Evolutionary conservation across 164 flowering plant species (phyloP), one percentile per base, ranked within the genome.

Genomic region (Magnolia kwangsiensis): DNA sequence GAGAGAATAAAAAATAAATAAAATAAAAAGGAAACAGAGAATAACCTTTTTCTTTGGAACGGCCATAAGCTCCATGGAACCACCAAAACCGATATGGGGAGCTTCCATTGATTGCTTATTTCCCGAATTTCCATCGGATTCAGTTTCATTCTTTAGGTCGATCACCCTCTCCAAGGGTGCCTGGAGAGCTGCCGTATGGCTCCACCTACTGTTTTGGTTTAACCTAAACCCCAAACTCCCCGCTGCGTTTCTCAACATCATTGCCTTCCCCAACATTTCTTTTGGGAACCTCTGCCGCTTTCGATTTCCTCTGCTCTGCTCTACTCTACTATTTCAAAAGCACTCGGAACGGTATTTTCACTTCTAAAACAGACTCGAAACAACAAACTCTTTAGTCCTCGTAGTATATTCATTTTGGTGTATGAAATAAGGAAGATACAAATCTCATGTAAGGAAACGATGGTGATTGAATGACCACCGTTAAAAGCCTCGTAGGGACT

Each of bases 1-100:
- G 7, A 37, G 45, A 37, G 7, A 37, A 3, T 0, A 37, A 4
- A 37, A 27, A 27, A 27, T 27, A 27, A 50, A 61, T 19, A 71
- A 13, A 27, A 76, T 16, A 21, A 51, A 65, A 51, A 14, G 18
- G 51, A 13, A 23, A 50, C 29, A 8, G 18, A 0, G 61, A 61
- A 5, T 14, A 20, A 89, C 96, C 90, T 90, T 92, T 77, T 81
- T 90, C 83, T 89, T 92, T 14, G 95, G 96, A 10, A 90, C 94
- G 67, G 95, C 96, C 96, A 92, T 90, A 50, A 91, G 95, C 80
- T 91, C 96, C 91, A 93, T 85, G 8, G 92, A 88, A 1, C 87
- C 88, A 63, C 80, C 81, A 37, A 75, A 79, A 16, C 78, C 63
- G 71, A 78, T 81, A 74, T 68, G 75, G 9, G 90, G 89, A 20